Conservation (phyloP, 129 eudicot species). For the Chrysanthemum lavandulifolium region DNA sequence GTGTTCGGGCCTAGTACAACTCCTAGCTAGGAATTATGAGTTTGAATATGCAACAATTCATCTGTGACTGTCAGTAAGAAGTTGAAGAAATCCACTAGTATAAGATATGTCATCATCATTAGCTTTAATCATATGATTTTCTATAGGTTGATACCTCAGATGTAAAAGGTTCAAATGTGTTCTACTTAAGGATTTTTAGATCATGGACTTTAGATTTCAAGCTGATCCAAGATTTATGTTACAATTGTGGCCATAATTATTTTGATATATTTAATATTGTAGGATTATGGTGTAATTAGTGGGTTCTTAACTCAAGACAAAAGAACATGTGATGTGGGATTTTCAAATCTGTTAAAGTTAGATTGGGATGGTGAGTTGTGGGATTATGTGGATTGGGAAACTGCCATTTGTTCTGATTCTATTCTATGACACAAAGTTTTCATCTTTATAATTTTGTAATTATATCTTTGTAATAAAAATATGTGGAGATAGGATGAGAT, state of each 20-base stretch:
- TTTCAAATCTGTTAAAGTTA: conserved; percentile 39
- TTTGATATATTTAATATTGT: conserved; percentile 15
- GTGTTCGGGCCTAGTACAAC: no score
- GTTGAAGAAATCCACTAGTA: no score
- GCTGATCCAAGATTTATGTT: conserved; percentile 1
- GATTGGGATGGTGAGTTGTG: conserved; percentile 42
- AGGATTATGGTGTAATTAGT: conserved; percentile 28
- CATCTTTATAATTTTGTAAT: conserved; percentile 9
- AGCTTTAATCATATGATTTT: no score
- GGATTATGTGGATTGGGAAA: conserved; percentile 41
- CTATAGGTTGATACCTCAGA: no score
- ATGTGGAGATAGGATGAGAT: conserved; percentile 43
- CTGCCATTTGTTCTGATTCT: conserved; percentile 38
- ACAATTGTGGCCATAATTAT: conserved; percentile 22
- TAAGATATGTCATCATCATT: no score
- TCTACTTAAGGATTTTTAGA: background rate
- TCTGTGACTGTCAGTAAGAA: no score
- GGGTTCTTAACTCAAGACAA: conserved; percentile 32
- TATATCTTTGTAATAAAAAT: background rate
- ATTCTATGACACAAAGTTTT: conserved; percentile 31
- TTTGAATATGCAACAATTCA: no score
- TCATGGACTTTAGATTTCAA: conserved; percentile 2
- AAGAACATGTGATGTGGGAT: conserved; percentile 39
- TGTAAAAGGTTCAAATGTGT: no score
- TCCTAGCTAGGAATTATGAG: no score